Base-by-base conservation (phyloP, 805 yeast genomes). In the Metschnikowia noctiluminum region DNA sequence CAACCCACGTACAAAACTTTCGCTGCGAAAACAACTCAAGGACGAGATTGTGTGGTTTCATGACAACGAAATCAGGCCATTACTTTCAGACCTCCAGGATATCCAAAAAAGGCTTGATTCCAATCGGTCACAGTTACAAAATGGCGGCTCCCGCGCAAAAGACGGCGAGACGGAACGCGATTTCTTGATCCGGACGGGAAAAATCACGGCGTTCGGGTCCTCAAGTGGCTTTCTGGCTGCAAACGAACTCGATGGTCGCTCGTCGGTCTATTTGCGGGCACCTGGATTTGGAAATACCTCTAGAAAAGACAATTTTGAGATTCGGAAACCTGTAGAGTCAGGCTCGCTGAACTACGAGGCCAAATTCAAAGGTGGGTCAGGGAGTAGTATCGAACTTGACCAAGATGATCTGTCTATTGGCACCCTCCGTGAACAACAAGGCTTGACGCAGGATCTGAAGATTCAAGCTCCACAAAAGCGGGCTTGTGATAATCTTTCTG, bases 171-270 rank as follows among this genome's bases (percentile, higher is more conserved):
- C 89, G 0, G 87, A 86, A 60, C 80, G 80, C 48, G 97, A 91
- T 43, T 91, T 67, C 60, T 72, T 94, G 51, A 80, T 94, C 0
- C 76, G 99, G 54, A 91, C 92, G 0, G 99, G 99, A 28, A 84
- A 89, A 63, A 81, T 90, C 48, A 94, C 99, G 0, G 98, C 98
- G 0, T 94, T 94, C 71, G 96, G 97, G 10, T 79, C 80, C 30
- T 68, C 80, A 16, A 73, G 76, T 37, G 84, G 81, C 1, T 86
- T 89, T 56, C 74, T 70, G 14, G 66, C 59, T 1, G 58, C 49
- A 46, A 40, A 40, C 12, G 59, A 39, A 7, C 40, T 30, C 10
- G 40, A 14, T 15, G 47, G 38, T 13, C 55, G 43, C 27, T 68
- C 72, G 14, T 84, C 80, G 57, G 74, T 71, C 48, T 61, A 71